A percentile compares a stretch with the other conserved stretches of the same genome.
These are phyloP conservation scores for Hypoxylon sp. DNA, from an alignment of 2,329 filamentous ascomycete species.

Conservation along the genomic window DNA sequence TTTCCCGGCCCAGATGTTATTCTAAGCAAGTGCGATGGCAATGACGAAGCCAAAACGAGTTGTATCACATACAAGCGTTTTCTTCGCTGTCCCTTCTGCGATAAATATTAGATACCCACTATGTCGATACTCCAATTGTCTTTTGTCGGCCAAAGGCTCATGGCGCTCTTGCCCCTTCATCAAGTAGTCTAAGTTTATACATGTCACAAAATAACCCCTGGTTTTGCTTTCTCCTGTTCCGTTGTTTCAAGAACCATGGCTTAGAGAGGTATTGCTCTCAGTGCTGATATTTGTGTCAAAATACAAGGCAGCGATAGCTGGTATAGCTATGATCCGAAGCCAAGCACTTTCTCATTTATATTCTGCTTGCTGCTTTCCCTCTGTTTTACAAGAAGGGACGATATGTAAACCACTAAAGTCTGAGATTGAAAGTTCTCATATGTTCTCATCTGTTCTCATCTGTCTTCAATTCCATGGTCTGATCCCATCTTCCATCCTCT, in stretches of 20 bases:
- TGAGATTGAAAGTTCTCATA: constrained; percentile 10
- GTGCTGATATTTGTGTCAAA: constrained; percentile 1
- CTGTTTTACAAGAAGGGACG: constrained; percentile 19
- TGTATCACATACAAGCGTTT: constrained; percentile 4
- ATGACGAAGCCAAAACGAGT: constrained; percentile 11
- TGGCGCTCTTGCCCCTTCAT: not conserved
- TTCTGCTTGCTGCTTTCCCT: constrained; percentile 9
- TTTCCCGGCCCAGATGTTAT: not conserved
- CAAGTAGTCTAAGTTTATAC: not conserved
- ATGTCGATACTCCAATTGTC: not conserved
- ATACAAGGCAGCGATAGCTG: constrained; percentile 2
- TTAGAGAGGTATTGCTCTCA: constrained; percentile 1
- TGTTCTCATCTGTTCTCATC: not conserved
- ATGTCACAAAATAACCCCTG: constrained; percentile 1
- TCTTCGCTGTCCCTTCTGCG: not conserved
- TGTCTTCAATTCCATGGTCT: not conserved
- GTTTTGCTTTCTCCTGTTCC: not conserved
- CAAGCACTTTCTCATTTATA: not conserved
- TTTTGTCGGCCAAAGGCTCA: not conserved
- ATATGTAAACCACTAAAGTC: not conserved
- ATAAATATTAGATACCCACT: not conserved
- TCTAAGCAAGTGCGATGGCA: not conserved
- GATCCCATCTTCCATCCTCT: constrained; percentile 12
- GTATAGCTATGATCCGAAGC: not conserved
- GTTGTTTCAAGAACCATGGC: not conserved